Conservation (phyloP, 257 asterid species). For the Fraxinus anomala region DNA sequence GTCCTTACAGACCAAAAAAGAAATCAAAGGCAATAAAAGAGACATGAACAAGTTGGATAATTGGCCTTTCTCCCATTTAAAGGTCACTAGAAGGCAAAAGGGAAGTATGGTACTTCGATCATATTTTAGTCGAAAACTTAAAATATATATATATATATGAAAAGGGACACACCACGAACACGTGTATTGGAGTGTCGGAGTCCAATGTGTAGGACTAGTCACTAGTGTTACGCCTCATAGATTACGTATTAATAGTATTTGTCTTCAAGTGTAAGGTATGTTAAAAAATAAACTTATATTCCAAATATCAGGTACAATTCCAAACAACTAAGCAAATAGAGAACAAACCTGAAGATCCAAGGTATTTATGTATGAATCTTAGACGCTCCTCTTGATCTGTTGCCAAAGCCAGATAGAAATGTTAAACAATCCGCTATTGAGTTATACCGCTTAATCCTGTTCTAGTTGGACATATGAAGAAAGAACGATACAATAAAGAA, state of each 20-base stretch:
- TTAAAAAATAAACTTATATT: no score
- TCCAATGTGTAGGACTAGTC: background rate
- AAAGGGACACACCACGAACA: background rate
- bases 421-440: background rate
- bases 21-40: conserved; percentile 11
- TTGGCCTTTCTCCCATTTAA: conserved; percentile 21
- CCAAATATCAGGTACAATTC: no score
- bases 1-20: background rate
- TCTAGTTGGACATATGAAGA: background rate
- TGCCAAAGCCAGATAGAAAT: conserved; percentile 18
- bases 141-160: background rate
- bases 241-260: no score
- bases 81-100: conserved; percentile 3
- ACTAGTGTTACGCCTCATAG: background rate
- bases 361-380: conserved; percentile 63
- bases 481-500: background rate
- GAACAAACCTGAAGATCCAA: conserved; percentile 64
- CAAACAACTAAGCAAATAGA: no score
- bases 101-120: background rate
- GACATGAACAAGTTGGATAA: conserved; percentile 4
- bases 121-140: background rate
- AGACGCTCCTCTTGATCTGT: conserved; percentile 74
- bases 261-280: no score
- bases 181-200: no score
- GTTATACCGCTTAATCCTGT: background rate